Percentiles rank a stretch among this genome's conserved stretches.
These are phyloP conservation scores for Rhizoctonia solani DNA, from an alignment of 1,284 basidiomycete species.

Conservation along the genomic window DNA sequence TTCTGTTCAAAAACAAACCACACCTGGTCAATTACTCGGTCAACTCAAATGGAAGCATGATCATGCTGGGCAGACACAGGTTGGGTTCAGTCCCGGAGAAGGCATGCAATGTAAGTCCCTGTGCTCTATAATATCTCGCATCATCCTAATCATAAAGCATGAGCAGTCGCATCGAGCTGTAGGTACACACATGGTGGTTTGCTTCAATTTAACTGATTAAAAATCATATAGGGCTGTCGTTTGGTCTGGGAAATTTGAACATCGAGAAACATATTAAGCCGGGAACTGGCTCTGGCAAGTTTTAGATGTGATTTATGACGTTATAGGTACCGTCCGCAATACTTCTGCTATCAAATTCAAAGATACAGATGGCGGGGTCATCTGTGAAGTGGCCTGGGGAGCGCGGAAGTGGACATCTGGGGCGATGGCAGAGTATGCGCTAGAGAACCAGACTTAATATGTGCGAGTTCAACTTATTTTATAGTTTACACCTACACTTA, in stretches of 20 bases:
- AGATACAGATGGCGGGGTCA: constrained; percentile 13
- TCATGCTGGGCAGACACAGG: constrained; percentile 15
- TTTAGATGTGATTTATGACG: constrained; percentile 9
- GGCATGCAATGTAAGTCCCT: constrained; percentile 18
- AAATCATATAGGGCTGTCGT: constrained; percentile 9
- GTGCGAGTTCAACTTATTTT: too few species aligned
- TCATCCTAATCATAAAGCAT: background rate
- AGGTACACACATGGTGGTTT: background rate
- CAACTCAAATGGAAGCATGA: constrained; percentile 24
- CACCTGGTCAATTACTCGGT: background rate
- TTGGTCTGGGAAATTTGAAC: constrained; percentile 19
- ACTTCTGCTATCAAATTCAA: constrained; percentile 25
- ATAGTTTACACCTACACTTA: background rate
- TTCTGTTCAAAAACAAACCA: constrained; percentile 5
- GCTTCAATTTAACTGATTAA: background rate
- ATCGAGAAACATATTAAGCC: constrained; percentile 6
- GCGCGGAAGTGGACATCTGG: constrained; percentile 13
- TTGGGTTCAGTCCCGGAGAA: constrained; percentile 14
- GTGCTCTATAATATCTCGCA: background rate
- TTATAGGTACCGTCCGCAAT: background rate
- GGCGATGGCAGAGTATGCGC: constrained; percentile 16
- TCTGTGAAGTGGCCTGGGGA: constrained; percentile 26
- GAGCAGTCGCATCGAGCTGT: too few species aligned
- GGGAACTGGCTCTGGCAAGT: constrained; percentile 7
- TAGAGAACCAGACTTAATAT: background rate